Evolutionary conservation across 2,329 filamentous ascomycete species (phyloP).

Genomic region (Talaromyces sp.): DNA sequence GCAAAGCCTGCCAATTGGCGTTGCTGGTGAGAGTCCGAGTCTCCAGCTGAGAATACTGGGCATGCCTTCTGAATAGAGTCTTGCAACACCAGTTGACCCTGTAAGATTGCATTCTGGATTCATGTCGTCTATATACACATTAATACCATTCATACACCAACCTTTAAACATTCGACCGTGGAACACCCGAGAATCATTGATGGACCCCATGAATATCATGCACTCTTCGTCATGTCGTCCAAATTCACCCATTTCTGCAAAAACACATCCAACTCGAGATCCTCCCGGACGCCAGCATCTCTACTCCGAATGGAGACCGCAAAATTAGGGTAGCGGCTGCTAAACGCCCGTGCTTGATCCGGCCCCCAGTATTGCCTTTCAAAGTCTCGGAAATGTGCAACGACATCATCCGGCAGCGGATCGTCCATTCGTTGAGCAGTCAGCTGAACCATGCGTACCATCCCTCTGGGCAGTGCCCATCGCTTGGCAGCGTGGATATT

Average conservation of each 20-base stretch:
- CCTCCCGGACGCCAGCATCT: constrained; percentile 2
- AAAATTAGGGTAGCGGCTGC: constrained; percentile 21
- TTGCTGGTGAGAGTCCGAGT: too few species aligned
- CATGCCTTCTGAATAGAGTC: too few species aligned
- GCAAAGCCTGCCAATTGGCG: too few species aligned
- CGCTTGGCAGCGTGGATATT: constrained; percentile 21
- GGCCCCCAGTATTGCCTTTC: constrained; percentile 16
- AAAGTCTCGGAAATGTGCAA: constrained; percentile 19
- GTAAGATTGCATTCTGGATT: too few species aligned
- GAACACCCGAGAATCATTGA: too few species aligned
- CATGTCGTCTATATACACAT: too few species aligned
- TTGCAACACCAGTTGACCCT: too few species aligned
- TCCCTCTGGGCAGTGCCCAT: constrained; percentile 22
- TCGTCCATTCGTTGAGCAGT: constrained; percentile 19
- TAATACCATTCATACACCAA: too few species aligned
- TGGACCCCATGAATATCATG: not conserved
- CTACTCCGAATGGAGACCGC: constrained; percentile 7
- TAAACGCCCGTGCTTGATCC: constrained; percentile 14
- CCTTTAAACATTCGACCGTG: too few species aligned
- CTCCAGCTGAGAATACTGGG: too few species aligned
- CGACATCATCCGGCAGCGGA: constrained; percentile 19
- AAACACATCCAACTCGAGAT: constrained; percentile 21
- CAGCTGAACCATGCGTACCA: constrained; percentile 24
- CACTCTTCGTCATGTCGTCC: not conserved
- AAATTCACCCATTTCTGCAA: constrained; percentile 23